Evolutionary conservation across 129 eudicot species (phyloP).

Genomic region (Dittrichia graveolens): DNA sequence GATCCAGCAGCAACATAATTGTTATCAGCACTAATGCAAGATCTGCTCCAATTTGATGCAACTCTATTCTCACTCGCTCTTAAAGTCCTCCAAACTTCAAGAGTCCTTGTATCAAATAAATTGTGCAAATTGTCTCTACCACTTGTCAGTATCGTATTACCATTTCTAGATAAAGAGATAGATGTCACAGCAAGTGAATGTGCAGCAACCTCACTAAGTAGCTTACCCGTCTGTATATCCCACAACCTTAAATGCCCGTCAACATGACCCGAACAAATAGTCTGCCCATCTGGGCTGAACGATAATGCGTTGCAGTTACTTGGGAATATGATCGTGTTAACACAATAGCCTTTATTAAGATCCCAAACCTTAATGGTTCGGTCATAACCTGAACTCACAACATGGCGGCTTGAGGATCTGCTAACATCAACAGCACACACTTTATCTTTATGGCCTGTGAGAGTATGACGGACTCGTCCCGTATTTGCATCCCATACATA

Average conservation of each 20-base stretch:
- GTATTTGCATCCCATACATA: constrained; percentile 79
- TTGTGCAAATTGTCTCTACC: constrained; percentile 94
- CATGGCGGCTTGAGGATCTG: constrained; percentile 65
- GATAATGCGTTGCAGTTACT: constrained; percentile 84
- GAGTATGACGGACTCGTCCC: constrained; percentile 79
- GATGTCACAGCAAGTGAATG: constrained; percentile 83
- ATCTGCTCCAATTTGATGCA: constrained; percentile 96
- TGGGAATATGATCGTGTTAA: constrained; percentile 68
- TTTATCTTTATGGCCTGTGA: constrained; percentile 91
- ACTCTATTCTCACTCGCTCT: constrained; percentile 77
- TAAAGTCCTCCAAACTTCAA: constrained; percentile 75
- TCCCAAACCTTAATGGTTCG: constrained; percentile 95
- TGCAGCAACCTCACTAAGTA: constrained; percentile 81
- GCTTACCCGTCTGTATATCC: constrained; percentile 81
- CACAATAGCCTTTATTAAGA: constrained; percentile 82
- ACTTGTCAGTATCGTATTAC: constrained; percentile 74
- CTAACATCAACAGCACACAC: constrained; percentile 91
- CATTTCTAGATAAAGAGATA: constrained; percentile 75
- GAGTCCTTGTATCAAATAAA: constrained; percentile 71
- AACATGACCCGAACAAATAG: constrained; percentile 88
- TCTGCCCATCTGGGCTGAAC: constrained; percentile 80
- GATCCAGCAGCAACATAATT: constrained; percentile 92
- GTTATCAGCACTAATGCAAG: constrained; percentile 91
- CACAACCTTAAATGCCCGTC: constrained; percentile 88
- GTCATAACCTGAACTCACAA: constrained; percentile 90